Evolutionary conservation across 192 early-diverging fungal species (phyloP).

Genomic region (Umbelopsis sp.): DNA sequence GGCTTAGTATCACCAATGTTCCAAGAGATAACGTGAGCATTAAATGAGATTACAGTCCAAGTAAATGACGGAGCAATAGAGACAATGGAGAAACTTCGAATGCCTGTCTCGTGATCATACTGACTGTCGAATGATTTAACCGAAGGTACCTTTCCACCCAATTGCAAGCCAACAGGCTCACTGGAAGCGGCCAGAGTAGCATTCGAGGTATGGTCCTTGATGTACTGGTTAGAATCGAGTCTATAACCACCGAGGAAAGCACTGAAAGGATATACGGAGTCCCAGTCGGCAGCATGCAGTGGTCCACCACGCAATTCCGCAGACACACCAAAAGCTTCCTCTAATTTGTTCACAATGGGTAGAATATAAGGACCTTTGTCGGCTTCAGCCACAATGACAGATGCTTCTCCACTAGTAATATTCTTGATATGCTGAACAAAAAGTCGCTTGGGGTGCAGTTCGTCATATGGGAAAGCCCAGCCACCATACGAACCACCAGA

Average conservation of each 20-base stretch:
- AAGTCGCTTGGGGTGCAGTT: slow-evolving; percentile 63
- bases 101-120: slow-evolving; percentile 47
- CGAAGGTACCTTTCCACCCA: slow-evolving; percentile 35
- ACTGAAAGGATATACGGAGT: slow-evolving; percentile 65
- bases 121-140: slow-evolving; percentile 41
- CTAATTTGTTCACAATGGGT: slow-evolving; percentile 42
- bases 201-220: slow-evolving; percentile 38
- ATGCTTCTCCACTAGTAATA: slow-evolving; percentile 55
- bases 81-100: slow-evolving; percentile 48
- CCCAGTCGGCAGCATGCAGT: slow-evolving; percentile 53
- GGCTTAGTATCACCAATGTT: slow-evolving; percentile 45
- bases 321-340: slow-evolving; percentile 39
- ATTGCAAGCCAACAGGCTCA: slow-evolving; percentile 24
- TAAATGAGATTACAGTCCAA: slow-evolving; percentile 67
- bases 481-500: slow-evolving; percentile 20
- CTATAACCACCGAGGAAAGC: slow-evolving; percentile 57
- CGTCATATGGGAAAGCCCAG: slow-evolving; percentile 53
- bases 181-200: slow-evolving; percentile 17
- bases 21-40: slow-evolving; percentile 62
- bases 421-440: slow-evolving; percentile 68
- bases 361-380: slow-evolving; percentile 54
- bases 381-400: slow-evolving; percentile 58
- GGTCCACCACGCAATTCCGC: slow-evolving; percentile 28
- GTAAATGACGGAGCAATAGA: slow-evolving; percentile 50
- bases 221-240: slow-evolving; percentile 45